These are phyloP conservation scores for Naganishia onofrii DNA, from an alignment of 768 basidiomycete genomes.

Conservation along the genomic window DNA sequence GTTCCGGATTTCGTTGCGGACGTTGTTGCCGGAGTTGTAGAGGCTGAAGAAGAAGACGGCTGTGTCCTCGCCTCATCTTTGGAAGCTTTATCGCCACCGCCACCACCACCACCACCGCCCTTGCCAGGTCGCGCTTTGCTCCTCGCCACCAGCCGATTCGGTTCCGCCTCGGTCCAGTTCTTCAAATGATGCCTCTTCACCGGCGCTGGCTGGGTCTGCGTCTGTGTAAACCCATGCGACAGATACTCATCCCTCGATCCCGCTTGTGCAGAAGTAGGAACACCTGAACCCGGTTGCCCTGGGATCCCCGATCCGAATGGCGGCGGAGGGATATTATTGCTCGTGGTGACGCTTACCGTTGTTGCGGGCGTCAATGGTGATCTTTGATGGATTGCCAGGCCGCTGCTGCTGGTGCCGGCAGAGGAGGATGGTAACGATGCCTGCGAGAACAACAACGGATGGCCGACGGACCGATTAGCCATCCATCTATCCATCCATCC, in stretches of 20 bases:
- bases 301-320: constrained; percentile 18
- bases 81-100: background rate
- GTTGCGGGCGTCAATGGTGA: constrained; percentile 10
- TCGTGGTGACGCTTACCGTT: constrained; percentile 12
- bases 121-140: background rate
- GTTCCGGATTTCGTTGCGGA: constrained; percentile 1
- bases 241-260: background rate
- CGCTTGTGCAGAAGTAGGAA: background rate
- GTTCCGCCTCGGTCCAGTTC: constrained; percentile 19
- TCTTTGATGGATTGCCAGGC: background rate
- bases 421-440: background rate
- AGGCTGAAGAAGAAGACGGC: background rate
- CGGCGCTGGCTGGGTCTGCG: background rate
- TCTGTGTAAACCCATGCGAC: background rate
- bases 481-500: too few species aligned
- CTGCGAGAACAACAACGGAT: background rate
- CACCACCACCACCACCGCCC: too few species aligned
- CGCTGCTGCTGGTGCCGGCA: too few species aligned
- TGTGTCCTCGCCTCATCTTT: constrained; percentile 7
- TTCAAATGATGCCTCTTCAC: constrained; percentile 22
- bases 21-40: background rate
- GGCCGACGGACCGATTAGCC: background rate
- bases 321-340: constrained; percentile 13
- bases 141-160: constrained; percentile 20
- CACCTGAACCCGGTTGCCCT: constrained; percentile 18